Evolutionary conservation across 2,329 filamentous ascomycete genomes (phyloP), one percentile per base, ranked within the genome.

Genomic region (Biscogniauxia marginata): DNA sequence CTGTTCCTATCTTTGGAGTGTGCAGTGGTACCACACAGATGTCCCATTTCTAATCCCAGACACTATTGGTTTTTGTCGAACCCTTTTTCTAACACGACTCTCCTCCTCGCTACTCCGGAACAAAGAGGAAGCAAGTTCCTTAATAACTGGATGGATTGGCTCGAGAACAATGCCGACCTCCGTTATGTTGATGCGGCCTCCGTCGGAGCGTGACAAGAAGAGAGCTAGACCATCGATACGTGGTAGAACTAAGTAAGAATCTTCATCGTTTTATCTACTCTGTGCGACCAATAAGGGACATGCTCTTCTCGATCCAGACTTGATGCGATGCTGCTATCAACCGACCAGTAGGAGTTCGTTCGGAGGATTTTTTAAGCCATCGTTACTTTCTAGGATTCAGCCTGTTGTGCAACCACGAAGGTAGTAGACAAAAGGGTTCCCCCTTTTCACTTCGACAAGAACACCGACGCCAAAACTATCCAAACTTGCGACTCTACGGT

Each of bases 161-260:
- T 98, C 24, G 93, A 98, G 73, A 91, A 96, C 61, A 79, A 96
- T 67, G 89, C 92, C 7, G 93, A 98, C 75, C 76, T 98, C 64
- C 81, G 95, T 69, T 98, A 97, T 74, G 91, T 93, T 3, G 89
- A 95, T 69, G 69, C 86, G 43, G 54, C 62, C 47, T 68, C 67
- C 22, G 57, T 68, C 34, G 65, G 65, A 21, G 55, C 62, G 55
- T 69, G 65, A 70, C 44, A 49, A 46, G 44, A 46, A 53, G 51
- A 50, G 21, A 46, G 21, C 13, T 52, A 22, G 44, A 22, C 24
- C 19, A 25, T 8, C n/a, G 34, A 44, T 55, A 50, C 52, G 45
- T 39, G 30, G 13, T 39, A 16, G 30, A n/a, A n/a, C 30, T 39
- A 39, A 16, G 30, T 16, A 39, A 39, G 30, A 39, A 39, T 39